phyloP scores from a whole-genome alignment of 2,329 filamentous ascomycete species.

The Leptosphaerulina australis region DNA sequence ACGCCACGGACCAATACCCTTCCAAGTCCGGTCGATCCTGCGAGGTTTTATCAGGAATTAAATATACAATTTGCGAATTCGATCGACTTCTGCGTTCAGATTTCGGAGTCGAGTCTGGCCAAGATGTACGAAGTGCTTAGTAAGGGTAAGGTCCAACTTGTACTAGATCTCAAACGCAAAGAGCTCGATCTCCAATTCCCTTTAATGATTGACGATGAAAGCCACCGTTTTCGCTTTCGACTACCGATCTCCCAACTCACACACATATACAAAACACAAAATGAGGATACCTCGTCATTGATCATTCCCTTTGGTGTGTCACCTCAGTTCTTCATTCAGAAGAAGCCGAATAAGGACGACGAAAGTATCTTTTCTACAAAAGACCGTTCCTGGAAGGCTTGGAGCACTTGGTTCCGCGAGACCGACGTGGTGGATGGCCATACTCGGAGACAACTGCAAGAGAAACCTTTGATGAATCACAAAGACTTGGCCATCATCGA shows the following conservation, averaged over 20 bases:
- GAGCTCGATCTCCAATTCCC: constrained; percentile 56
- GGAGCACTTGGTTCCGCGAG: constrained; percentile 66
- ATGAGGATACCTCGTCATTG: constrained; percentile 16
- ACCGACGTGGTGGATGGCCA: constrained; percentile 63
- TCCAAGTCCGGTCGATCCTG: constrained; percentile 32
- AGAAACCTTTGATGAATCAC: constrained; percentile 38
- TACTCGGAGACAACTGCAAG: constrained; percentile 22
- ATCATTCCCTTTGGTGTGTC: constrained; percentile 47
- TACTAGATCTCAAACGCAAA: constrained; percentile 53
- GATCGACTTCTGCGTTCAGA: constrained; percentile 68
- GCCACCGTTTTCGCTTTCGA: constrained; percentile 49
- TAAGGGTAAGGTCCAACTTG: constrained; percentile 40
- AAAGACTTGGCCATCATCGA: constrained; percentile 62
- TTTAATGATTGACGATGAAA: constrained; percentile 26
- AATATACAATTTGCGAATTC: constrained; percentile 46
- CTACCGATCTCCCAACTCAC: constrained; percentile 55
- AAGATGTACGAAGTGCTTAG: constrained; percentile 58
- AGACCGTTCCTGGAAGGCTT: constrained; percentile 59
- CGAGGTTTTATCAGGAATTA: constrained; percentile 31
- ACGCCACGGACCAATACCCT: constrained; percentile 12
- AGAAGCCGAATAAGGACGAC: constrained; percentile 20
- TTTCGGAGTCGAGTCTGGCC: constrained; percentile 62
- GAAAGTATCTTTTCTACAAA: constrained; percentile 24
- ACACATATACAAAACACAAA: constrained; percentile 44
- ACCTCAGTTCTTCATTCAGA: constrained; percentile 53